These are phyloP conservation scores for Ulvella scutata DNA, from an alignment of 139 green algal species.

Conservation along the genomic window DNA sequence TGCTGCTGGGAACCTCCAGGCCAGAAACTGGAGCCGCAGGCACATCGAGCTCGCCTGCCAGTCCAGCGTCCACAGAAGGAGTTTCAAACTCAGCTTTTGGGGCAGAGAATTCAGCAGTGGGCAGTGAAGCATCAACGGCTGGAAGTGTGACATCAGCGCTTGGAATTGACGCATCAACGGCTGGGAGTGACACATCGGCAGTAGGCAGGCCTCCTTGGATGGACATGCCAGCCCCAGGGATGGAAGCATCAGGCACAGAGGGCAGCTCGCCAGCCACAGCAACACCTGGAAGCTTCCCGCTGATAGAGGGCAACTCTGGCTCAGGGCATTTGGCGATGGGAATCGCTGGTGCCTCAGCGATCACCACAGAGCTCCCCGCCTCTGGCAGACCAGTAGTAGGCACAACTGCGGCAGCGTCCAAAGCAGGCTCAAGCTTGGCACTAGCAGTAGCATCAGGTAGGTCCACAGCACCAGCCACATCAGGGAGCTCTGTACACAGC, in stretches of 20 bases:
- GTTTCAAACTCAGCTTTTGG: neutral
- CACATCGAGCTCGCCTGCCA: neutral
- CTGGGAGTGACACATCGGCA: neutral
- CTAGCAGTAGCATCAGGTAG: no score
- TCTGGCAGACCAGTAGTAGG: neutral
- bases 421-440: neutral
- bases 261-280: neutral
- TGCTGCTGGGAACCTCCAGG: neutral
- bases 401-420: neutral
- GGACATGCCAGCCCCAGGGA: neutral
- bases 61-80: neutral
- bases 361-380: neutral
- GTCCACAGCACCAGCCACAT: no score
- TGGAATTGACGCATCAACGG: neutral
- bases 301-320: neutral
- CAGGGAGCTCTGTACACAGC: no score
- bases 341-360: neutral
- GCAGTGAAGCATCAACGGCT: neutral
- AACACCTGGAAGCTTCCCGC: neutral
- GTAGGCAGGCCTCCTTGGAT: no score
- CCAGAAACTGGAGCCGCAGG: neutral
- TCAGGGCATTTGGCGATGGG: neutral
- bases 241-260: neutral
- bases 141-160: neutral
- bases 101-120: neutral